Base-by-base conservation (phyloP, 805 yeast genomes). In the Sporopachydermia quercuum region DNA sequence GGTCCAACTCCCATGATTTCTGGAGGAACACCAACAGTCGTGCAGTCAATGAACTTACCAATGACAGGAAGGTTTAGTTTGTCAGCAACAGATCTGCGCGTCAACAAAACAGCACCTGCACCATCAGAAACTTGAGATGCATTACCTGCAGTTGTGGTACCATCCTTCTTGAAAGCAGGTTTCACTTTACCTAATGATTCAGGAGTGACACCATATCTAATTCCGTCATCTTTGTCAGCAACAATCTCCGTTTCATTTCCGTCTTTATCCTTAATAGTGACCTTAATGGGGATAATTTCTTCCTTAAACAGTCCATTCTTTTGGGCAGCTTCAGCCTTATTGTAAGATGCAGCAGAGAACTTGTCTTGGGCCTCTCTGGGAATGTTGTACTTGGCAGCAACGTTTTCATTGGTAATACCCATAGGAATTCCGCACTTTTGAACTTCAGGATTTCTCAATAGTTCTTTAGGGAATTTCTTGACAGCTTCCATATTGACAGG, bases 1-100 rank as follows among this genome's bases (percentile, higher is more conserved):
- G 98, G 98, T 36, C 97, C 98, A 51, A 89, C 76, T 43, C 97
- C 98, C 98, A 89, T 89, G 45, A 87, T 74, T 62, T 85, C 94
- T 16, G 96, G 96, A 41, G 96, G 95, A 37, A 87, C 96, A 51
- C 98, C 98, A 42, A 81, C 89, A 34, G 77, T 66, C 49, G 79
- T 72, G 53, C 83, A 77, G 49, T 77, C 79, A 45, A 86, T 75
- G 50, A 74, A 89, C 65, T 82, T 83, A 45, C 78, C 98, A 43
- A 79, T 52, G 44, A 85, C 75, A 41, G 81, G 78, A 49, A 81
- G 68, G 34, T 79, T 78, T 43, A 77, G 62, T 50, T 70, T 62
- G 58, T 80, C 76, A 16, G 98, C 98, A 42, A 80, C 67, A 15
- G 85, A 79, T 60, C 97, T 74, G 57, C 87, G 76, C 66, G 84